Evolutionary conservation across 2,329 filamentous ascomycete species (phyloP).

Genomic region (Talaromyces marneffei): DNA sequence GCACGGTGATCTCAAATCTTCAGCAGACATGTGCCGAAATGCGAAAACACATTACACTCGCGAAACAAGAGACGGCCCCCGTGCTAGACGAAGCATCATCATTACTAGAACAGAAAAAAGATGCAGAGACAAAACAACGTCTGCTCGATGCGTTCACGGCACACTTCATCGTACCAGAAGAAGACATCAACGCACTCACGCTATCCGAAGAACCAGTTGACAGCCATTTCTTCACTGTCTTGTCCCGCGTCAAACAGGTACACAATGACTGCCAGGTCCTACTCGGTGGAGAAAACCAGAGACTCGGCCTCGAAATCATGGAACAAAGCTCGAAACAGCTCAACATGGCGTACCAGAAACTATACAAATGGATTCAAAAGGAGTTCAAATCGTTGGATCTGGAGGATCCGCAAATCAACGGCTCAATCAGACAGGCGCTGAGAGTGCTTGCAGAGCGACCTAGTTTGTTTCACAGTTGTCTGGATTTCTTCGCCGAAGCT

Average conservation of each 20-base stretch:
- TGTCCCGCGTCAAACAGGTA: conserved; percentile 78
- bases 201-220: conserved; percentile 76
- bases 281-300: conserved; percentile 83
- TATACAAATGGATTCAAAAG: conserved; percentile 90
- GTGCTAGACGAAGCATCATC: conserved; percentile 70
- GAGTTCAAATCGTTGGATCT: conserved; percentile 90
- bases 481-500: conserved; percentile 88
- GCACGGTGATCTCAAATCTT: conserved; percentile 67
- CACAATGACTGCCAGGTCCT: conserved; percentile 83
- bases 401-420: conserved; percentile 87
- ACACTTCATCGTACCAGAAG: conserved; percentile 79
- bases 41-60: conserved; percentile 68
- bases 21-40: conserved; percentile 77
- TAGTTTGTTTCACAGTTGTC: conserved; percentile 82
- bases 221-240: conserved; percentile 71
- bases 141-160: conserved; percentile 70
- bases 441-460: conserved; percentile 85
- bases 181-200: conserved; percentile 70
- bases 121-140: conserved; percentile 73
- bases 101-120: conserved; percentile 65
- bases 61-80: conserved; percentile 66
- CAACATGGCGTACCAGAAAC: conserved; percentile 86
- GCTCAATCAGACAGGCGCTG: conserved; percentile 74
- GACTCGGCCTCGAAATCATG: conserved; percentile 81
- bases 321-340: conserved; percentile 82